Evolutionary conservation across 2,329 filamentous ascomycete species (phyloP).

Genomic region (Aspergillus uvarum): DNA sequence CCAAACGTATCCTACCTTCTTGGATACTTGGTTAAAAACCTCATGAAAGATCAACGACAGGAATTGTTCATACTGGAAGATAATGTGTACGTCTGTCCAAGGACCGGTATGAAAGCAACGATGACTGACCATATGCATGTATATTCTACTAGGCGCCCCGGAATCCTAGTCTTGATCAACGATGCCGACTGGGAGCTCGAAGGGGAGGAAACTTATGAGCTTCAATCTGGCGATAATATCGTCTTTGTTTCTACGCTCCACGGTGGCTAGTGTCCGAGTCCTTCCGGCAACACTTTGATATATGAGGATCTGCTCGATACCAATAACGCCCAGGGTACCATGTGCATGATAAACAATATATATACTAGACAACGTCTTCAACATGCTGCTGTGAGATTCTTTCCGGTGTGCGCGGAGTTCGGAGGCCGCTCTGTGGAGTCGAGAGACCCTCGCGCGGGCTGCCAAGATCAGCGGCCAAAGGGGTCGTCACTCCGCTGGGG

Average conservation of each 20-base stretch:
- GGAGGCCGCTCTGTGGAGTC: conserved; percentile 45
- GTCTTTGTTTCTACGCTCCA: conserved; percentile 96
- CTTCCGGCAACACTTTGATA: not conserved
- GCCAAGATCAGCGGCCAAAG: conserved; percentile 43
- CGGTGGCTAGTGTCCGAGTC: conserved; percentile 63
- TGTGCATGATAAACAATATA: conserved; percentile 3
- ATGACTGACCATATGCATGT: conserved; percentile 15
- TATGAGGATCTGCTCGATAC: not conserved
- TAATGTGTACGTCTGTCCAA: conserved; percentile 68
- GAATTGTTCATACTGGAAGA: conserved; percentile 87
- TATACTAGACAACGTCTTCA: conserved; percentile 44
- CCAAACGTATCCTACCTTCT: conserved; percentile 76
- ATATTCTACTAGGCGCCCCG: conserved; percentile 69
- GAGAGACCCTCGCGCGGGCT: conserved; percentile 41
- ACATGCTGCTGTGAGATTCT: conserved; percentile 47
- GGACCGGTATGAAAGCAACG: not conserved
- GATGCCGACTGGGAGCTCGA: conserved; percentile 98
- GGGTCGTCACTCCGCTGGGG: conserved; percentile 52
- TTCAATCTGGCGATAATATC: conserved; percentile 80
- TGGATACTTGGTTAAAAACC: conserved; percentile 71
- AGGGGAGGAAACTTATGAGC: conserved; percentile 84
- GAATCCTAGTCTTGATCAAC: conserved; percentile 94
- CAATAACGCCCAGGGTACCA: conserved; percentile 3
- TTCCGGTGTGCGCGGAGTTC: conserved; percentile 45
- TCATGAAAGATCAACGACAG: conserved; percentile 81